Conservation (phyloP, 176 grass and related monocot species). For the Dactylis glomerata region DNA sequence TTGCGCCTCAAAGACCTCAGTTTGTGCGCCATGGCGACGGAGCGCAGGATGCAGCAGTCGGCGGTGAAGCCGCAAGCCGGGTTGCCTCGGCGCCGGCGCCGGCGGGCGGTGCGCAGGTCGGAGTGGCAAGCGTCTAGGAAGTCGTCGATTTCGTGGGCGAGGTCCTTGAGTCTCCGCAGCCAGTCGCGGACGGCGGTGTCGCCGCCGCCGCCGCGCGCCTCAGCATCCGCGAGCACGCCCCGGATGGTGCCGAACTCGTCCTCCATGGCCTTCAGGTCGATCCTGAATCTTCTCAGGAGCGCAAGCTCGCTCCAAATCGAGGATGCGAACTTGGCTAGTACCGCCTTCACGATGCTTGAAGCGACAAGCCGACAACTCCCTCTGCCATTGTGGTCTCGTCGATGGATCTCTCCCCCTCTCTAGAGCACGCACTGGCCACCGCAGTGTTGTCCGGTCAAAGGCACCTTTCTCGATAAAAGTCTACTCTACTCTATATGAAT, state of each 20-base stretch:
- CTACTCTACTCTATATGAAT: no score
- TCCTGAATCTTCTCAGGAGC: constrained; percentile 31
- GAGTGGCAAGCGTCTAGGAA: constrained; percentile 26
- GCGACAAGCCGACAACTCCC: not conserved
- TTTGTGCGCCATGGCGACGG: constrained; percentile 3
- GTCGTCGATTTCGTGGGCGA: constrained; percentile 30
- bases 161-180: constrained; percentile 22
- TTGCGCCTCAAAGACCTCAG: constrained; percentile 20
- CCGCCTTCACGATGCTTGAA: constrained; percentile 21
- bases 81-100: not conserved
- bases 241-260: constrained; percentile 26
- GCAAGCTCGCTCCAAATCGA: constrained; percentile 12
- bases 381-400: not conserved
- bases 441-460: no score
- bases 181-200: constrained; percentile 12
- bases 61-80: not conserved
- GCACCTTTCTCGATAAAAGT: no score
- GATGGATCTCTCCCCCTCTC: not conserved
- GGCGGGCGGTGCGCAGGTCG: not conserved
- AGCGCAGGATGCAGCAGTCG: not conserved
- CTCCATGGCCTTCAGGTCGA: constrained; percentile 33
- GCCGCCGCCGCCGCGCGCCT: constrained; percentile 19
- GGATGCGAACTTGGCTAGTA: constrained; percentile 26
- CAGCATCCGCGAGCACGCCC: constrained; percentile 27
- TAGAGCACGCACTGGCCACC: no score